Conservation (phyloP, 1,284 basidiomycete genomes). For the Ceratobasidium sp. region DNA sequence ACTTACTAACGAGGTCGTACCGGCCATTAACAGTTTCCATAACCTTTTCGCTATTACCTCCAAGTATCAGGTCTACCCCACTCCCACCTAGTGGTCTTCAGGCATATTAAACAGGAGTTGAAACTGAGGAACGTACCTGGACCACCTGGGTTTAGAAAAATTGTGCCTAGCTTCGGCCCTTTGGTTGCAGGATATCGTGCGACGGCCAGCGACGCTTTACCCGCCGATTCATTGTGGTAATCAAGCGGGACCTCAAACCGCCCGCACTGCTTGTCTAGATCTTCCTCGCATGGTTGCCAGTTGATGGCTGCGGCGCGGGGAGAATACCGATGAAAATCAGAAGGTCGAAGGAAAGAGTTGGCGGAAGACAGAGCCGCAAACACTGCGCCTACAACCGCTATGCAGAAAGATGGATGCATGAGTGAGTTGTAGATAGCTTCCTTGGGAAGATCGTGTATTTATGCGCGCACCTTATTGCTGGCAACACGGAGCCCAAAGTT, state of each 20-base stretch:
- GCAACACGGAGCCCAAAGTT: background rate
- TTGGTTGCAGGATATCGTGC: slow-evolving; percentile 22
- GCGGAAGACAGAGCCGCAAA: background rate
- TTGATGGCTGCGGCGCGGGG: background rate
- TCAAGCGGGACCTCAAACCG: slow-evolving; percentile 44
- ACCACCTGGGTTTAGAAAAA: slow-evolving; percentile 44
- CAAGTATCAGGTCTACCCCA: background rate
- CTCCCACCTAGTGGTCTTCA: background rate
- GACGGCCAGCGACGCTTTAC: slow-evolving; percentile 38
- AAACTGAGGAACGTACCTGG: background rate
- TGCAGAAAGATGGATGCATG: background rate
- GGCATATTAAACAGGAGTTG: too few relatives aligned
- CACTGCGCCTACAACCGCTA: background rate
- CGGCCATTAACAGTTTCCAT: slow-evolving; percentile 10
- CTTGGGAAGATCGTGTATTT: background rate
- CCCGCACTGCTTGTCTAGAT: slow-evolving; percentile 12
- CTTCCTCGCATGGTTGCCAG: slow-evolving; percentile 4
- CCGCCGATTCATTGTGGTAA: slow-evolving; percentile 26
- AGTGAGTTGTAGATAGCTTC: background rate
- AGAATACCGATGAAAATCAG: background rate
- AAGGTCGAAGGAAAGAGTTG: background rate
- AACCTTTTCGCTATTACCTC: background rate
- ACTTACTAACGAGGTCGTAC: slow-evolving; percentile 34
- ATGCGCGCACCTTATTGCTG: background rate
- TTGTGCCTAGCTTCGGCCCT: slow-evolving; percentile 26